Evolutionary conservation across 257 asterid species (phyloP).

Genomic region (Salvia hispanica): DNA sequence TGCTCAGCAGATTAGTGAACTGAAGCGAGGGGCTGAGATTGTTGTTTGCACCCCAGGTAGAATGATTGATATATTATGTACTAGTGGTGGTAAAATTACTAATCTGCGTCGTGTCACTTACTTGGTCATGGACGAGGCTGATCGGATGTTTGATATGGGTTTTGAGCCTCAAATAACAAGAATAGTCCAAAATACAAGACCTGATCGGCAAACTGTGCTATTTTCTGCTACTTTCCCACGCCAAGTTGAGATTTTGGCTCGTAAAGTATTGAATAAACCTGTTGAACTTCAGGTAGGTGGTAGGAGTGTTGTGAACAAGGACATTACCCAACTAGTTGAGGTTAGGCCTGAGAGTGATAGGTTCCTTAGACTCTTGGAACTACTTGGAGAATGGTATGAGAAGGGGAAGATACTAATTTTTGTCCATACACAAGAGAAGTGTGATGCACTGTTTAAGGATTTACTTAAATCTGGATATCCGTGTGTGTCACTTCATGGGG

Average conservation of each 20-base stretch:
- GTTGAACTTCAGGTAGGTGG: constrained; percentile 92
- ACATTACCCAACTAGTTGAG: constrained; percentile 82
- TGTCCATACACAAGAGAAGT: constrained; percentile 87
- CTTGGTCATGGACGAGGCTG: constrained; percentile 96
- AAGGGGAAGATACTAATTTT: constrained; percentile 81
- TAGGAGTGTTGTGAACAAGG: constrained; percentile 94
- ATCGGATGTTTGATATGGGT: constrained; percentile 96
- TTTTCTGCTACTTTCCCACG: constrained; percentile 96
- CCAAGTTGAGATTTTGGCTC: constrained; percentile 85
- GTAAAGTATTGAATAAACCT: constrained; percentile 83
- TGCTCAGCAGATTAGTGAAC: constrained; percentile 87
- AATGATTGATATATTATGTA: constrained; percentile 89
- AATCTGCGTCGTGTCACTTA: constrained; percentile 88
- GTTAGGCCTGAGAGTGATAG: constrained; percentile 88
- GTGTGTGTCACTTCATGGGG: constrained; percentile 91
- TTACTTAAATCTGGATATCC: constrained; percentile 75
- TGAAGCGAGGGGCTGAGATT: constrained; percentile 89
- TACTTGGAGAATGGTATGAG: constrained; percentile 68
- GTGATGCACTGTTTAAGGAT: constrained; percentile 78
- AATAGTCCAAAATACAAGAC: constrained; percentile 82
- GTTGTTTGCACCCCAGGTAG: constrained; percentile 96
- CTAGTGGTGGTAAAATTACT: constrained; percentile 86
- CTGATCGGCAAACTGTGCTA: constrained; percentile 88
- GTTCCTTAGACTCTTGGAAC: constrained; percentile 68
- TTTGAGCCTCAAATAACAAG: constrained; percentile 93